phyloP scores from a whole-genome alignment of 2,329 filamentous ascomycete genomes.

The Ophioceras dolichostomum region DNA sequence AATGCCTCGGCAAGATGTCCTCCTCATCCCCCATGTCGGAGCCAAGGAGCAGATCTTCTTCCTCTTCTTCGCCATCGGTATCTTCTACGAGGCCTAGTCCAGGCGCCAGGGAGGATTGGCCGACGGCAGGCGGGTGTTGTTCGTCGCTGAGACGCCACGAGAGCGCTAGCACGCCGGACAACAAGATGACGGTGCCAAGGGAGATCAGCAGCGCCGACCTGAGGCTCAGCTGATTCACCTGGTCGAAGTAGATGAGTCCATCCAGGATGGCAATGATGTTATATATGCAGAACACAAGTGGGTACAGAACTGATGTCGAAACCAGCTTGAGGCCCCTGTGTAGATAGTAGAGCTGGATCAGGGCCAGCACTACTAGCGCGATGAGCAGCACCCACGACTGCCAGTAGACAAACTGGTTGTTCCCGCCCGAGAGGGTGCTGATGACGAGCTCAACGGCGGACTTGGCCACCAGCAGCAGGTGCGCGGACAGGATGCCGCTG shows the following conservation, averaged over 20 bases:
- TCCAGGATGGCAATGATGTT: conserved; percentile 98
- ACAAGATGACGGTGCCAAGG: conserved; percentile 72
- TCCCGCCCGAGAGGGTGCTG: conserved; percentile 67
- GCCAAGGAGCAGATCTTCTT: conserved; percentile 43
- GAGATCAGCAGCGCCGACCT: conserved; percentile 72
- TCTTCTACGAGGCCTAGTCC: conserved; percentile 73
- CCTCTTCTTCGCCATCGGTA: conserved; percentile 47
- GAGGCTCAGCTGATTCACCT: conserved; percentile 66
- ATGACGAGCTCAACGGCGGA: conserved; percentile 92
- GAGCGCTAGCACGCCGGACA: conserved; percentile 78
- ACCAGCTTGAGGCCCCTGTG: conserved; percentile 89
- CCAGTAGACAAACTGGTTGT: conserved; percentile 92
- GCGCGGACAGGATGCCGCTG: conserved; percentile 86
- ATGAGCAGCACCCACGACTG: conserved; percentile 88
- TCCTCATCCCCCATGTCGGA: conserved; percentile 28
- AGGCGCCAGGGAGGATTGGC: conserved; percentile 62
- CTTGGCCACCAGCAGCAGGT: conserved; percentile 87
- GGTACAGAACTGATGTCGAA: conserved; percentile 91
- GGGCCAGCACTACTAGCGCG: conserved; percentile 65
- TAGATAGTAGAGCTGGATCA: conserved; percentile 89
- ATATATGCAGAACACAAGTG: conserved; percentile 96
- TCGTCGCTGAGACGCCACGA: conserved; percentile 88
- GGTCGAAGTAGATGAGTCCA: conserved; percentile 91
- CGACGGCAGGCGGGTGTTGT: conserved; percentile 46
- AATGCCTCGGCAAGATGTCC: conserved; percentile 13